Base-by-base conservation (phyloP, 495 filamentous ascomycete species). In the Daldinia concentrica region DNA sequence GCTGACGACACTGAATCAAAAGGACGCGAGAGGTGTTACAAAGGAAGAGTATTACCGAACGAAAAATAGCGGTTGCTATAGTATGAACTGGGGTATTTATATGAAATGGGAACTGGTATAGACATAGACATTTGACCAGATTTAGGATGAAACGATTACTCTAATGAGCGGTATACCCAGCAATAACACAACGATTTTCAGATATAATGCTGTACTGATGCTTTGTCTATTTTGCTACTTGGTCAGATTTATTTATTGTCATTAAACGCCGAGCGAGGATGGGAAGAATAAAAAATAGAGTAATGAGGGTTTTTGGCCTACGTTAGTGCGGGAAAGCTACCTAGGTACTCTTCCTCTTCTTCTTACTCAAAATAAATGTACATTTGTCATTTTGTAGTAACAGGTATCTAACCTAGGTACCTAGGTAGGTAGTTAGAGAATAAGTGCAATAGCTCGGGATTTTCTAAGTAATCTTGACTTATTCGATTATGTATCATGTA, bases 11-110 rank as follows among this genome's bases (percentile, higher is more conserved):
- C 80, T 93, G 0, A 86, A 90, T 69, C 87, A 87, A 0, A 79
- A 81, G 66, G 89, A 91, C 77, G 91, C 84, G 14, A 85, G 91
- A 61, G 93, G 93, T 1, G 74, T 95, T 66, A 89, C 86, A 0
- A 84, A 83, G 37, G 82, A 87, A 74, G 89, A 94, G 77, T 97
- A 86, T 75, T 75, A 83, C 77, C 69, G 78, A 36, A 84, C 85
- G 76, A 89, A 88, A 75, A 88, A 88, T 1, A 82, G 85, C 62
- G 81, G 83, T 24, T 88, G 80, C 4, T 77, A 74, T 68, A 72
- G 67, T 36, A 91, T 89, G 88, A 79, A 82, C 1, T 92, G 87
- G 83, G 80, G 80, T 4, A 86, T 84, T 58, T 82, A 94, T 71
- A 85, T 84, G 1, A 82, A 85, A 72, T 97, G 93, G 93, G 88